A percentile compares a stretch with the other conserved stretches of the same genome.
Conservation (phyloP, 805 yeast genomes). For the Yarrowia osloensis region DNA sequence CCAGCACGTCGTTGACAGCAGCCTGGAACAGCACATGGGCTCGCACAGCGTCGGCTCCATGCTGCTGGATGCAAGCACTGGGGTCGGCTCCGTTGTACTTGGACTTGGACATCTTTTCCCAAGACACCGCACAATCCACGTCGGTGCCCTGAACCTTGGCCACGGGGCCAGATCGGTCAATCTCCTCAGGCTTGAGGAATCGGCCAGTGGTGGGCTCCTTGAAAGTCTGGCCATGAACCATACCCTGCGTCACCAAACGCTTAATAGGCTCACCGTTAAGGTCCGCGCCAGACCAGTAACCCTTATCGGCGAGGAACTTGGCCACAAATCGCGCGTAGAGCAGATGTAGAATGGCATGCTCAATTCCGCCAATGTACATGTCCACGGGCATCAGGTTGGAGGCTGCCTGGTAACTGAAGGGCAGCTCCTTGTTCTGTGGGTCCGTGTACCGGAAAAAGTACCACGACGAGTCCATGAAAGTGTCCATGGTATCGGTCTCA, state of each 20-base stretch:
- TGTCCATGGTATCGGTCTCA: conserved; percentile 98
- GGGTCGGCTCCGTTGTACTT: conserved; percentile 96
- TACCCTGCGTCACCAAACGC: conserved; percentile 86
- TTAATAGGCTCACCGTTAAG: conserved; percentile 77
- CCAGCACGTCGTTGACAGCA: conserved; percentile 75
- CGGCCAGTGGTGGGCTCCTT: conserved; percentile 70
- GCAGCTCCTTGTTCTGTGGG: conserved; percentile 54
- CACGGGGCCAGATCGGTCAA: conserved; percentile 47
- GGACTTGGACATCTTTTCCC: conserved; percentile 95
- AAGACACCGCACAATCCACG: conserved; percentile 55
- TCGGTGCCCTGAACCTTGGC: conserved; percentile 57
- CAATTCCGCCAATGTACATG: conserved; percentile 91
- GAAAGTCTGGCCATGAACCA: conserved; percentile 93
- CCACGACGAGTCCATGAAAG: conserved; percentile 98
- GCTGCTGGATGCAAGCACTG: conserved; percentile 62
- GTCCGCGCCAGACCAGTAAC: conserved; percentile 64
- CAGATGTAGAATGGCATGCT: conserved; percentile 92
- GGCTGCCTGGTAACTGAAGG: conserved; percentile 57
- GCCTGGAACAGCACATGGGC: conserved; percentile 94
- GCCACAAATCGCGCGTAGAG: conserved; percentile 83
- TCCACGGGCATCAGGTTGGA: conserved; percentile 74
- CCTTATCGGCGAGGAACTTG: conserved; percentile 69
- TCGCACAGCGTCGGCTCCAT: conserved; percentile 93
- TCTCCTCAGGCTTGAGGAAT: conserved; percentile 78
- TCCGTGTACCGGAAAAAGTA: conserved; percentile 85